phyloP scores from a whole-genome alignment of 176 grass and related monocot genomes.

The Poa pratensis region DNA sequence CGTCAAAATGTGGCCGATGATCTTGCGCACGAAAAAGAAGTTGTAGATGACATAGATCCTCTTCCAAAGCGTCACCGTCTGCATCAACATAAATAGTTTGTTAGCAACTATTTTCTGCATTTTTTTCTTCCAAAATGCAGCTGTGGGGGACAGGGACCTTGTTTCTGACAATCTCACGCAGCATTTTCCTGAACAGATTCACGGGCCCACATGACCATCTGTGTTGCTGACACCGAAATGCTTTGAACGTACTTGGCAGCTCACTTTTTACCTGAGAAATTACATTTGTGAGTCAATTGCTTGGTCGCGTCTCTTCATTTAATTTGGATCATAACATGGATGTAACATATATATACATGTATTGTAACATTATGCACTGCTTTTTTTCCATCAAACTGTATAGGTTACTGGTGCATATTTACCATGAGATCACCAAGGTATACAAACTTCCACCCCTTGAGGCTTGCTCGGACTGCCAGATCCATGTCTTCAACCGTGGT shows the following conservation, averaged over 20 bases:
- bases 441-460: constrained; percentile 81
- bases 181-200: constrained; percentile 75
- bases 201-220: constrained; percentile 80
- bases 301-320: too few species aligned
- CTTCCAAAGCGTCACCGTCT: too few species aligned
- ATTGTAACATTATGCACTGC: not conserved
- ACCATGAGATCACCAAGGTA: constrained; percentile 70
- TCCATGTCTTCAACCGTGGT: constrained; percentile 89
- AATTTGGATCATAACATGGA: not conserved
- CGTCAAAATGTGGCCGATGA: constrained; percentile 64
- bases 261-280: constrained; percentile 73
- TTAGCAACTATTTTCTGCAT: too few species aligned
- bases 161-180: constrained; percentile 70
- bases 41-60: too few species aligned
- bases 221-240: constrained; percentile 73
- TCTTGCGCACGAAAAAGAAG: constrained; percentile 74
- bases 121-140: too few species aligned
- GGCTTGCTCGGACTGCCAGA: constrained; percentile 68
- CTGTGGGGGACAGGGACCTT: constrained; percentile 44
- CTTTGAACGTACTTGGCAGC: constrained; percentile 76
- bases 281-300: not conserved
- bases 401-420: not conserved
- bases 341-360: not conserved
- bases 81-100: too few species aligned
- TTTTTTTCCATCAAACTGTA: not conserved